These are phyloP conservation scores for Sarcodon sp. DNA, from an alignment of 768 basidiomycete species.

Conservation along the genomic window DNA sequence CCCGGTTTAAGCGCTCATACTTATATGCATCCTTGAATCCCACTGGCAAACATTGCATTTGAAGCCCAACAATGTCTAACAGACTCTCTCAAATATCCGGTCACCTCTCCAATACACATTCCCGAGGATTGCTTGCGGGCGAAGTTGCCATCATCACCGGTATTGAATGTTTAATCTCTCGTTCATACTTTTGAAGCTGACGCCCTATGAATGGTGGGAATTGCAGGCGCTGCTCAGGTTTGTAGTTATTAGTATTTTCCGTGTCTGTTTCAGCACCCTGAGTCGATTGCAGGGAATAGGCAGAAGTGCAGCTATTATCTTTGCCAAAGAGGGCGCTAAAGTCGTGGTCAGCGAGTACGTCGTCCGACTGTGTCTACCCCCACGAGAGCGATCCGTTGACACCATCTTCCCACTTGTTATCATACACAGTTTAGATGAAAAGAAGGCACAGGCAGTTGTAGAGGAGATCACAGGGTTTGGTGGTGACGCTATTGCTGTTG, in stretches of 20 bases:
- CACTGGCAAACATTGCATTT: too few relatives aligned
- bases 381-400: background rate
- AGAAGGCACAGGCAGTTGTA: conserved; percentile 51
- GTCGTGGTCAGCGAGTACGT: conserved; percentile 74
- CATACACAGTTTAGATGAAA: conserved; percentile 49
- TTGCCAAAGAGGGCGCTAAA: conserved; percentile 78
- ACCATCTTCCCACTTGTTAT: conserved; percentile 2
- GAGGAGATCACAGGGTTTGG: conserved; percentile 63
- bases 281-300: conserved; percentile 57
- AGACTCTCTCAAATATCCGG: conserved; percentile 56
- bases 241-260: conserved; percentile 1
- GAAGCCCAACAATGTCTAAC: conserved; percentile 13
- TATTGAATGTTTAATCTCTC: conserved; percentile 16
- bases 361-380: background rate
- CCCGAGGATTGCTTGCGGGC: conserved; percentile 50
- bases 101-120: conserved; percentile 41
- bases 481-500: conserved; percentile 61
- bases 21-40: too few relatives aligned
- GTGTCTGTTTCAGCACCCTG: conserved; percentile 6
- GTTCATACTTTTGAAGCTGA: conserved; percentile 1
- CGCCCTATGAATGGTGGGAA: conserved; percentile 1
- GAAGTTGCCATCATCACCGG: conserved; percentile 85
- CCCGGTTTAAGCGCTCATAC: too few relatives aligned
- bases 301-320: conserved; percentile 57
- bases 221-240: conserved; percentile 65